phyloP scores from a whole-genome alignment of 441 rosid species.

The Populus hybrid region DNA sequence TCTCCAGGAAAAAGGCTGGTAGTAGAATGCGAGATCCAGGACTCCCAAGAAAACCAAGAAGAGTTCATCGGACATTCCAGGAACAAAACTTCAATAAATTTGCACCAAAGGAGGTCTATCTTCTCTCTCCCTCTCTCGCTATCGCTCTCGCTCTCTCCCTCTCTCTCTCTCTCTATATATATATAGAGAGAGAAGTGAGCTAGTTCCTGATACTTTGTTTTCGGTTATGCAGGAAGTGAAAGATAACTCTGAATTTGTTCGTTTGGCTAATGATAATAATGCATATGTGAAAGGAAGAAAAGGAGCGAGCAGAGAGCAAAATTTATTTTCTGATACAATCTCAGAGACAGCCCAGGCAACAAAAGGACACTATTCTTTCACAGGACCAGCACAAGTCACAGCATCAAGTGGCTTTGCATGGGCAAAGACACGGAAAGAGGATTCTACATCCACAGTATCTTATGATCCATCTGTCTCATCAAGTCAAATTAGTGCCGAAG shows the following conservation, averaged over 20 bases:
- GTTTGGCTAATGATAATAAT: conserved; percentile 14
- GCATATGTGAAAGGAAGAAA: conserved; percentile 22
- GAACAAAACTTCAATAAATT: conserved; percentile 33
- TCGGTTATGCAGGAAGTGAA: conserved; percentile 34
- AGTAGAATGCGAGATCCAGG: conserved; percentile 44
- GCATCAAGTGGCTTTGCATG: conserved; percentile 77
- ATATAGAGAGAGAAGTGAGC: background rate
- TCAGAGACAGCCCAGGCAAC: conserved; percentile 39
- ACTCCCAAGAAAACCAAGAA: conserved; percentile 43
- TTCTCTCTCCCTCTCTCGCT: too few relatives aligned
- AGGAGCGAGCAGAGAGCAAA: conserved; percentile 28
- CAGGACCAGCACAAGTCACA: conserved; percentile 52
- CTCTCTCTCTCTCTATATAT: background rate
- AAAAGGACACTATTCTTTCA: conserved; percentile 35
- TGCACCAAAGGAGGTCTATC: conserved; percentile 44
- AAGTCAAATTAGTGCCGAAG: conserved; percentile 51
- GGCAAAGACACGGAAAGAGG: conserved; percentile 63
- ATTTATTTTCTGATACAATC: conserved; percentile 31
- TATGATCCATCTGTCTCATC: conserved; percentile 43
- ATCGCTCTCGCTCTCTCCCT: too few relatives aligned
- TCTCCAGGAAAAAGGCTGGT: conserved; percentile 60
- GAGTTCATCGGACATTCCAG: conserved; percentile 39
- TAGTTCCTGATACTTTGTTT: conserved; percentile 9
- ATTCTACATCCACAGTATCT: conserved; percentile 47
- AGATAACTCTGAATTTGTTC: conserved; percentile 12